Conservation (phyloP, 306 rosid species). For the Cucurbita maxima region DNA sequence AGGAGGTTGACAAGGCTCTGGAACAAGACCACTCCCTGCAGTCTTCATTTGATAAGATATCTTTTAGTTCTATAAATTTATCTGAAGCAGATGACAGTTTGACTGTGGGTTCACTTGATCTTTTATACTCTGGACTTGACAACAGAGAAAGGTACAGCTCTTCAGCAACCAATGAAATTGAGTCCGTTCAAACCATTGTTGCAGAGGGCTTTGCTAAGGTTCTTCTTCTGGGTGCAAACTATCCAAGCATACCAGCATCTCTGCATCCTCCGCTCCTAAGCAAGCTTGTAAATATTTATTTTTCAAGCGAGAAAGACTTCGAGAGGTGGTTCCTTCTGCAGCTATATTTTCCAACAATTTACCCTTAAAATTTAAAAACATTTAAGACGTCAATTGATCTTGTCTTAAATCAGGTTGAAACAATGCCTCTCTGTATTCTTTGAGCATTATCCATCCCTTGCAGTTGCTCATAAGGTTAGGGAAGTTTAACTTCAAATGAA, state of each 20-base stretch:
- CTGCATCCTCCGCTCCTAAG: constrained; percentile 58
- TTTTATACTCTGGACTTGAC: constrained; percentile 53
- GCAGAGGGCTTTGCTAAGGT: constrained; percentile 95
- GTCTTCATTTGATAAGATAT: constrained; percentile 21
- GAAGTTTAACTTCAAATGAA: background rate
- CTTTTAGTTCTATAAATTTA: constrained; percentile 37
- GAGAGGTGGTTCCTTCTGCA: constrained; percentile 33
- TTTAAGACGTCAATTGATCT: constrained; percentile 2
- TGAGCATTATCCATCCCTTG: constrained; percentile 80
- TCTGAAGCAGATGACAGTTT: constrained; percentile 36
- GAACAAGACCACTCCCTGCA: constrained; percentile 20
- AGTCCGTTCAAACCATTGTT: constrained; percentile 51
- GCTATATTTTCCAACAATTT: background rate
- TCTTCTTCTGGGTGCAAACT: constrained; percentile 73
- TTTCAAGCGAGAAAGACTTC: constrained; percentile 38
- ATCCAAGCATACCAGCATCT: constrained; percentile 49
- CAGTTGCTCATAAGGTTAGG: constrained; percentile 67
- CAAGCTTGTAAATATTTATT: constrained; percentile 58
- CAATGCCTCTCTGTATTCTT: constrained; percentile 87
- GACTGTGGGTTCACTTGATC: constrained; percentile 43
- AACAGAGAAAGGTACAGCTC: constrained; percentile 39
- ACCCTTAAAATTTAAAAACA: background rate
- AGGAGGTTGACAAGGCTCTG: constrained; percentile 54
- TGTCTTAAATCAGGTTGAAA: constrained; percentile 45
- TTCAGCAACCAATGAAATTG: constrained; percentile 44